Evolutionary conservation across 2,329 filamentous ascomycete species (phyloP).

Genomic region (Colletotrichum spaethianum): DNA sequence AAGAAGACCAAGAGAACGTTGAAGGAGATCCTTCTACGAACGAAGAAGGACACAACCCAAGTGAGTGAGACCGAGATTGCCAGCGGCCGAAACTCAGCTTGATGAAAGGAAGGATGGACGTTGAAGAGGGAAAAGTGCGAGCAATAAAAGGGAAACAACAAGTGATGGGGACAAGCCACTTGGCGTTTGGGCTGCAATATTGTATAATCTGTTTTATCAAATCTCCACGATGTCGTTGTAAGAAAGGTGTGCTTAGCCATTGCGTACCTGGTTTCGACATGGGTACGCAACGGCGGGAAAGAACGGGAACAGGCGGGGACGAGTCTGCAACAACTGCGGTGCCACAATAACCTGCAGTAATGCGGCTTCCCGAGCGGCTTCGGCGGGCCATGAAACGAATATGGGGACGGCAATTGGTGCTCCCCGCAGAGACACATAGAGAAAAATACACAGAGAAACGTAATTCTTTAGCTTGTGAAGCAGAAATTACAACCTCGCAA

Average conservation of each 20-base stretch:
- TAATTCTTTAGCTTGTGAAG: background rate
- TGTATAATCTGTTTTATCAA: conserved; percentile 22
- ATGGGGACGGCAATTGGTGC: conserved; percentile 12
- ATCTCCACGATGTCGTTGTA: background rate
- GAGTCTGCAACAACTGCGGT: conserved; percentile 10
- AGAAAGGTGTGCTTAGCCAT: background rate
- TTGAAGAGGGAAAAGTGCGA: background rate
- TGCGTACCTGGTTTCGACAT: background rate
- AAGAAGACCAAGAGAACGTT: conserved; percentile 48
- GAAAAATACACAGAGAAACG: background rate
- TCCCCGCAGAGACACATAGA: background rate
- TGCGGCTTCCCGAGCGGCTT: conserved; percentile 1
- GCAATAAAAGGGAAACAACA: conserved; percentile 16
- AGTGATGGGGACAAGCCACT: background rate
- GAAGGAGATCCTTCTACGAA: conserved; percentile 50
- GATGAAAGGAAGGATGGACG: background rate
- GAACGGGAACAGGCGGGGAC: conserved; percentile 27
- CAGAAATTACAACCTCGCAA: background rate
- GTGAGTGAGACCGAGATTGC: conserved; percentile 28
- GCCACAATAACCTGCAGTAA: background rate
- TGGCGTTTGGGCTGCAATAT: conserved; percentile 19
- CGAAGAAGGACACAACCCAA: conserved; percentile 38
- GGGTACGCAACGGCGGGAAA: background rate
- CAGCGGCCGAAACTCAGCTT: conserved; percentile 16
- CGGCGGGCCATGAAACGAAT: conserved; percentile 21